Evolutionary conservation across 2,329 filamentous ascomycete species (phyloP).

Genomic region (Volutella citrinella): DNA sequence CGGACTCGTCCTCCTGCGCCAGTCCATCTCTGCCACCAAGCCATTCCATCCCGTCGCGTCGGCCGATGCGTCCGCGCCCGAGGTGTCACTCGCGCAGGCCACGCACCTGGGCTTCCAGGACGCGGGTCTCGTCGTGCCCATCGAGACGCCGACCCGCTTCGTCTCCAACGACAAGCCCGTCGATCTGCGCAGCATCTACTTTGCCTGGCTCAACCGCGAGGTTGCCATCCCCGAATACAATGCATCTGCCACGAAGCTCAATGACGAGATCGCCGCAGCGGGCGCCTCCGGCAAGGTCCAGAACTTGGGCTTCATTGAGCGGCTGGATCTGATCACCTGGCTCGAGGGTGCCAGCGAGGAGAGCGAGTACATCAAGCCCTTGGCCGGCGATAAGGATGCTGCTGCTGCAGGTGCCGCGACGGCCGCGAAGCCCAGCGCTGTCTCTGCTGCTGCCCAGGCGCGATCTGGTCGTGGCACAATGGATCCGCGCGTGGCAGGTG

Average conservation of each 20-base stretch:
- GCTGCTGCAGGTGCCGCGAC: slow-evolving; percentile 39
- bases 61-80: slow-evolving; percentile 58
- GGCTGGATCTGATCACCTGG: slow-evolving; percentile 89
- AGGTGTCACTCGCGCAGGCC: slow-evolving; percentile 69
- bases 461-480: slow-evolving; percentile 63
- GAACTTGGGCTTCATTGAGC: slow-evolving; percentile 88
- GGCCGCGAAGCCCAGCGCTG: slow-evolving; percentile 36
- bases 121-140: slow-evolving; percentile 59
- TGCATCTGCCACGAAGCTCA: slow-evolving; percentile 73
- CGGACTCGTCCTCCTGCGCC: slow-evolving; percentile 78
- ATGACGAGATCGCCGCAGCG: slow-evolving; percentile 66
- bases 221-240: slow-evolving; percentile 89
- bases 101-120: slow-evolving; percentile 74
- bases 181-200: slow-evolving; percentile 91
- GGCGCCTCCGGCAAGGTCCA: slow-evolving; percentile 68
- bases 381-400: slow-evolving; percentile 60
- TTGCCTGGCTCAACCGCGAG: slow-evolving; percentile 93
- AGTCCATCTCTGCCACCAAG: slow-evolving; percentile 70
- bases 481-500: slow-evolving; percentile 79
- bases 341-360: slow-evolving; percentile 86
- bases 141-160: slow-evolving; percentile 80
- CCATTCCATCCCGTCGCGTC: slow-evolving; percentile 73
- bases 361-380: slow-evolving; percentile 86
- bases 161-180: slow-evolving; percentile 71
- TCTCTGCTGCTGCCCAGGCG: slow-evolving; percentile 42